Evolutionary conservation across 148 eudicot species (phyloP).

Genomic region (Rhododendron williamsianum): DNA sequence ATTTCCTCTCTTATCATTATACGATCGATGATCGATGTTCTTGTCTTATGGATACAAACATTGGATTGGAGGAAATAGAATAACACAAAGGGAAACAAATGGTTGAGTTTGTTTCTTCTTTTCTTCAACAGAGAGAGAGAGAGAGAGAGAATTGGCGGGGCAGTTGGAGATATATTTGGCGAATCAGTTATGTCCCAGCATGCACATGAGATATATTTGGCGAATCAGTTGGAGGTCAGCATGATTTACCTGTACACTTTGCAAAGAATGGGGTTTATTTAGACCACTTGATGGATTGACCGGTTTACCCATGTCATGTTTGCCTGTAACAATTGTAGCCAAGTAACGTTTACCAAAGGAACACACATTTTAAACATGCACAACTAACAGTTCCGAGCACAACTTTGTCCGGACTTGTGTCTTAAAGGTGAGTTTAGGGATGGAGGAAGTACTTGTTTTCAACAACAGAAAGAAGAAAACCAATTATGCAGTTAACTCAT

Average conservation of each 20-base stretch:
- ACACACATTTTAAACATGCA: no score
- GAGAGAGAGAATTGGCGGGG: slow-evolving; percentile 36
- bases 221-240: no score
- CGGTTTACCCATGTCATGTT: background rate
- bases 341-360: background rate
- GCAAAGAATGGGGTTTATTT: background rate
- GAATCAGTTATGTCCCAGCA: background rate
- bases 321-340: background rate
- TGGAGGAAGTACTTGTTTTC: background rate
- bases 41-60: background rate
- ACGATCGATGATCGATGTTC: background rate
- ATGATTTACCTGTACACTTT: background rate
- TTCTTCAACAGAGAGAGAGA: slow-evolving; percentile 43
- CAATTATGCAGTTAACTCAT: background rate
- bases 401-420: no score
- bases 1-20: background rate
- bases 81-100: background rate
- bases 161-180: background rate
- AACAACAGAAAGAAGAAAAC: no score
- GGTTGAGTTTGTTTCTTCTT: background rate
- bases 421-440: no score
- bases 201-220: no score
- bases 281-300: background rate
- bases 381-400: no score
- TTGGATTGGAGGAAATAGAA: background rate